phyloP scores from a whole-genome alignment of 2,329 filamentous ascomycete genomes.

The Xylariaceae sp. region DNA sequence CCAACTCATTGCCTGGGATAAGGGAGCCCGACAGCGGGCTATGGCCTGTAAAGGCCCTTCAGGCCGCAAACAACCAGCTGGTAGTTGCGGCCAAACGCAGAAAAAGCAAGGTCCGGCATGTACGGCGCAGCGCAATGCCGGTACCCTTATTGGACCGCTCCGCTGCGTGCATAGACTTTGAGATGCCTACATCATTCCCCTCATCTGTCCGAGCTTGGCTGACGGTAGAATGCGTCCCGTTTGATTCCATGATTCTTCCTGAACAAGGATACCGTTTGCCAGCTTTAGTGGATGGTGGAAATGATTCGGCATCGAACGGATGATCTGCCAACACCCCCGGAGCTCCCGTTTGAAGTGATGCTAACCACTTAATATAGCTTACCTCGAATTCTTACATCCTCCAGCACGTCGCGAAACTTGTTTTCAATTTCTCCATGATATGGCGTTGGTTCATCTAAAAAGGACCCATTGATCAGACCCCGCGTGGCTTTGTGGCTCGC shows the following conservation, averaged over 20 bases:
- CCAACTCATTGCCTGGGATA: neutral
- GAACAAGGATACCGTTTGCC: neutral
- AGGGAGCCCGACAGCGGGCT: neutral
- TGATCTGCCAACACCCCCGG: neutral
- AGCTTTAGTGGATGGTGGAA: neutral
- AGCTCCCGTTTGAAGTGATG: neutral
- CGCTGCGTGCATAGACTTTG: constrained; percentile 8
- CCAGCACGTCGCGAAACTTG: neutral
- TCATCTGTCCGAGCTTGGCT: constrained; percentile 1
- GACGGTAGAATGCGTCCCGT: constrained; percentile 1
- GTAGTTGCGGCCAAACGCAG: constrained; percentile 9
- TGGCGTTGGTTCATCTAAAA: neutral
- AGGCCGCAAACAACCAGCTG: neutral
- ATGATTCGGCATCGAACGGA: neutral
- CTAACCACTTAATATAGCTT: neutral
- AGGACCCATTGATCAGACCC: neutral
- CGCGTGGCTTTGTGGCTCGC: neutral
- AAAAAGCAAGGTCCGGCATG: constrained; percentile 1
- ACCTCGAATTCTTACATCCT: neutral
- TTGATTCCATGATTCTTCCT: neutral
- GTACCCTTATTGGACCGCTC: neutral
- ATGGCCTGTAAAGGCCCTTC: neutral
- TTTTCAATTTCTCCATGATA: neutral
- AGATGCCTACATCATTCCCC: constrained; percentile 6
- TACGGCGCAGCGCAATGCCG: neutral